Evolutionary conservation across 306 rosid genomes (phyloP), one percentile per base, ranked within the genome.

Genomic region (Ochetophila trinervis): DNA sequence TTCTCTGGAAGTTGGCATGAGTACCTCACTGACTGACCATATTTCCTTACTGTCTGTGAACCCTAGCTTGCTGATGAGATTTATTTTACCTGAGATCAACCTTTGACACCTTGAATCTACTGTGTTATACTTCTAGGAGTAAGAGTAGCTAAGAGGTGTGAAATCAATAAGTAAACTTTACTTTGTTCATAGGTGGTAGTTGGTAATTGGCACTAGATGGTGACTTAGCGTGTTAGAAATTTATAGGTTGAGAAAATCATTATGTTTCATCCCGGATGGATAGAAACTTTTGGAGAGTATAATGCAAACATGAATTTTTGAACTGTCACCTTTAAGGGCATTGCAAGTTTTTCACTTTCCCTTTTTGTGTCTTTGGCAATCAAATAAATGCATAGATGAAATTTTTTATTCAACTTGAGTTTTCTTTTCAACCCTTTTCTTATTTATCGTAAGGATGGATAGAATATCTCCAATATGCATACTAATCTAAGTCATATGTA

Each of bases 331-430:
- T 23, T 54, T 54, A 20, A 16, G 20, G 18, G 8, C 21, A 49
- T 32, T 32, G 47, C 19, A 16, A 56, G 65, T 45, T 67, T 58
- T 73, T 55, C 51, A 16, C 21, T 53, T 53, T 27, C 45, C 40
- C 12, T 37, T 9, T n/a, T 35, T n/a, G 17, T 53, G 22, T 34
- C 30, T 60, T 30, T 51, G 30, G 70, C 42, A 52, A 34, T 14
- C 7, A 20, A 19, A 61, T 65, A 11, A 35, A 21, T 19, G 23
- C 60, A 49, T 16, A 15, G 53, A 17, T 49, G 53, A 49, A 49
- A 49, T 5, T 49, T 48, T 49, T 9, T 15, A 6, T 49, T 49
- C 4, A 10, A 15, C 20, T 10, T 49, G 6, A 49, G 2, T 3
- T n/a, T 15, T 49, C n/a, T 1, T 5, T 49, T 16, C 5, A 15